Evolutionary conservation across 208 protist genomes (phyloP), one percentile per base, ranked within the genome.

Genomic region (Wallacemonas sp.): DNA sequence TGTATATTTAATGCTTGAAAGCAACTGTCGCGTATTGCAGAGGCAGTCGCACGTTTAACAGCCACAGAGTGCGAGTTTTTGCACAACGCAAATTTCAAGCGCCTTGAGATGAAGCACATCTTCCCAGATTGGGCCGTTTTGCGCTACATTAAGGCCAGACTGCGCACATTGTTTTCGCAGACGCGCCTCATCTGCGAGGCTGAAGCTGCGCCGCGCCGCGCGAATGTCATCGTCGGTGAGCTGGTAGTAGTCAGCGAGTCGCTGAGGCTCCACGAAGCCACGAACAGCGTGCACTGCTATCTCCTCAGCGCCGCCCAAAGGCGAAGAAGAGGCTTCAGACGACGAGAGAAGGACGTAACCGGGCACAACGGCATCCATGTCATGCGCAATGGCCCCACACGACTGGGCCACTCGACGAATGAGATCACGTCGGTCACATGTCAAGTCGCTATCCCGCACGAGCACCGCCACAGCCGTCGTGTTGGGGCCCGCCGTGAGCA

Each of bases 61-160:
- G 21, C 79, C 79, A 41, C 67, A 75, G 17, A 72, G 70, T 9
- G 82, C 66, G 0, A 94, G 65, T 5, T 76, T 68, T 15, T 82
- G 86, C 33, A 86, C 76, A 1, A 94, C 75, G 30, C 81, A 79
- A 33, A 73, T 38, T 49, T 94, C 81, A 44, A 94, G 49, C 33
- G 75, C 49, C 15, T 66, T 46, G 60, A 74, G 24, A 12, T 65
- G 21, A 8, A 55, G 33, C 27, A 66, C 5, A 11, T 45, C 56
- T 44, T 45, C 56, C 56, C 51, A 58, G 30, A 31, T 39, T 9
- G 34, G 21, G 3, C 39, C 56, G 24, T 24, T 44, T 6, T 3
- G 6, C 2, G 39, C 38, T 4, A 66, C 22, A 36, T n/a, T 69
- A 56, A 33, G n/a, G 33, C 19, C 42, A 14, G 15, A 6, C 44